Percentiles rank a stretch among this genome's conserved stretches.
Evolutionary conservation across 495 filamentous ascomycete species (phyloP).

Genomic region (Pyrenopolyporus hunteri): DNA sequence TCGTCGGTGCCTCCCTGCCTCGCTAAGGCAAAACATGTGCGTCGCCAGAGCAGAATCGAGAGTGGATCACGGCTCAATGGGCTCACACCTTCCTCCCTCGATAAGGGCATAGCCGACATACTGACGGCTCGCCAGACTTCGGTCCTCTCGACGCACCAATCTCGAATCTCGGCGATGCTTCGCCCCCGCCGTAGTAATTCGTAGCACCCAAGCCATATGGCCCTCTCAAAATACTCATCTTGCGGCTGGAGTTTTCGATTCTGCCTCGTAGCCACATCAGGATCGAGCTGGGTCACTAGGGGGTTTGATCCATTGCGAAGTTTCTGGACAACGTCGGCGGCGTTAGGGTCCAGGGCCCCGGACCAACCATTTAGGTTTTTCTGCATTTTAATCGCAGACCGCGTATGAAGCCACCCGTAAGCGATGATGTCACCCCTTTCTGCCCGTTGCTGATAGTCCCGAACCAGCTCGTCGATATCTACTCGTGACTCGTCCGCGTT

Average conservation of each 20-base stretch:
- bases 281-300: conserved; percentile 89
- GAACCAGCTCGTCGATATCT: conserved; percentile 76
- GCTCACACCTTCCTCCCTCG: conserved; percentile 48
- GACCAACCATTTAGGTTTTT: conserved; percentile 76
- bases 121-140: conserved; percentile 85
- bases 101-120: conserved; percentile 62
- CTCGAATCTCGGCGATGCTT: conserved; percentile 70
- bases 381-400: conserved; percentile 84
- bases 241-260: conserved; percentile 71
- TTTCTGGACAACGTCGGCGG: conserved; percentile 60
- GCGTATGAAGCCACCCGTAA: conserved; percentile 90
- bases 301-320: conserved; percentile 64
- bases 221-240: conserved; percentile 83
- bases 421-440: conserved; percentile 71
- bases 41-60: conserved; percentile 72
- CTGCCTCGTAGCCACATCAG: conserved; percentile 85
- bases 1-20: conserved; percentile 68
- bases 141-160: conserved; percentile 78
- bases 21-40: conserved; percentile 80
- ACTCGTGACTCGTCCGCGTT: conserved; percentile 66
- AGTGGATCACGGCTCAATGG: conserved; percentile 49
- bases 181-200: conserved; percentile 84
- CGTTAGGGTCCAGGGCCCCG: conserved; percentile 65
- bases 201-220: conserved; percentile 87
- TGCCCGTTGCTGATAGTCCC: conserved; percentile 72